Evolutionary conservation across 768 basidiomycete genomes (phyloP).

Genomic region (Melanogaster broomeanus): DNA sequence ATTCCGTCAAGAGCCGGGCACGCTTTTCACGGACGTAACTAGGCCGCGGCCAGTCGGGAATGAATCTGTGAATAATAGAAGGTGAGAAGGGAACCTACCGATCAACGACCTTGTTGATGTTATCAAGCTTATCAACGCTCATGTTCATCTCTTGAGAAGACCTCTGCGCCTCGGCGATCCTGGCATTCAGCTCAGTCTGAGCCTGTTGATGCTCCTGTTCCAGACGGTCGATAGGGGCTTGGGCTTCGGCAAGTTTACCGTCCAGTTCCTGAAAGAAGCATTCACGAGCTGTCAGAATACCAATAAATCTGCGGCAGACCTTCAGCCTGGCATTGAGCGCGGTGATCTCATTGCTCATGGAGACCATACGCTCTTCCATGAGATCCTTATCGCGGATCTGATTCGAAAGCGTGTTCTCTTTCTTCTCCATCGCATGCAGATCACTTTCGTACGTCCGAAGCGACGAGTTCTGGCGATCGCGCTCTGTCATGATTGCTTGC

Average conservation of each 20-base stretch:
- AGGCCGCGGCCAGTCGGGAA: background rate
- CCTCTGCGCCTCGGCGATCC: conserved; percentile 53
- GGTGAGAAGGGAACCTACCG: conserved; percentile 42
- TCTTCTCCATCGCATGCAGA: conserved; percentile 62
- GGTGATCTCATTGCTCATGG: conserved; percentile 58
- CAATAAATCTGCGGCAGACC: conserved; percentile 33
- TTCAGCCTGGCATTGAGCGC: conserved; percentile 48
- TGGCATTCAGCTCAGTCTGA: conserved; percentile 51
- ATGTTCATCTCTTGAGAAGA: conserved; percentile 65
- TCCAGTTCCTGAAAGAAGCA: conserved; percentile 57
- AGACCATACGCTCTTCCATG: conserved; percentile 55
- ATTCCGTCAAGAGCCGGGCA: conserved; percentile 59
- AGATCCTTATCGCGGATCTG: conserved; percentile 60
- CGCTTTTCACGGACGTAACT: conserved; percentile 79
- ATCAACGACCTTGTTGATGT: conserved; percentile 63
- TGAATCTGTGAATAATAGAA: background rate
- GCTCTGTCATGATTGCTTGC: conserved; percentile 54
- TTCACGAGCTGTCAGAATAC: background rate
- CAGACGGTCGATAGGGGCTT: conserved; percentile 64
- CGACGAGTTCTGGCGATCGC: conserved; percentile 57
- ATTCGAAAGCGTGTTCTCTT: conserved; percentile 56
- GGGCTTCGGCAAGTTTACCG: conserved; percentile 55
- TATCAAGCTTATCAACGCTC: conserved; percentile 60
- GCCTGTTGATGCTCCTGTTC: conserved; percentile 53
- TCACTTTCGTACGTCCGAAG: conserved; percentile 59